Conservation (phyloP, 805 yeast species). For the Lachancea quebecensis region DNA sequence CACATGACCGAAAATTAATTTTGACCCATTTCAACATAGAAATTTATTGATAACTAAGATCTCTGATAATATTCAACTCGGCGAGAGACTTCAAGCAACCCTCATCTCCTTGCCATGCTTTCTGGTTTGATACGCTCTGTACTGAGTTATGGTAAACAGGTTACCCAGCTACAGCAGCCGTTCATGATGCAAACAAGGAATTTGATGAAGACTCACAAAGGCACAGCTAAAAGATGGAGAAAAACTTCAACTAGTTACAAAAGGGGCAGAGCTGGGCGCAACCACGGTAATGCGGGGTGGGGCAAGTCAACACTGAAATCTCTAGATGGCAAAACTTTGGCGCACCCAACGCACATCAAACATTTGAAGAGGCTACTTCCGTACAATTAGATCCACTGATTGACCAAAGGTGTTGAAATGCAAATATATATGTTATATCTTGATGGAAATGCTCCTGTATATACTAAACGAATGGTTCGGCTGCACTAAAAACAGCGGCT, state of each 20-base stretch:
- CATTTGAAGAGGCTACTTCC: constrained; percentile 54
- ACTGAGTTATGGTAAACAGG: not conserved
- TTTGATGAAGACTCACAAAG: constrained; percentile 70
- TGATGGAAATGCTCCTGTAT: constrained; percentile 1
- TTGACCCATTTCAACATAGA: not conserved
- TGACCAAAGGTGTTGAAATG: not conserved
- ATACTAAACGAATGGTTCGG: not conserved
- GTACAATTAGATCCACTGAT: constrained; percentile 20
- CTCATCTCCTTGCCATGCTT: not conserved
- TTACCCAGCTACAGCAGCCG: constrained; percentile 1
- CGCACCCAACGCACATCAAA: constrained; percentile 49
- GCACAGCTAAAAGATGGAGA: constrained; percentile 82
- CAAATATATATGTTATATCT: constrained; percentile 1
- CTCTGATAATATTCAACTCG: no score
- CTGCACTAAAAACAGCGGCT: not conserved
- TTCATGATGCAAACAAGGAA: constrained; percentile 26
- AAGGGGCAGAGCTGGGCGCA: constrained; percentile 75
- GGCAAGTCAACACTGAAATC: constrained; percentile 51
- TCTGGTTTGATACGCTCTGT: constrained; percentile 1
- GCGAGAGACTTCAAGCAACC: no score
- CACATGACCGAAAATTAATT: not conserved
- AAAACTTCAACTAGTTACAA: constrained; percentile 62
- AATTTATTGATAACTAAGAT: no score
- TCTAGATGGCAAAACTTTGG: constrained; percentile 53
- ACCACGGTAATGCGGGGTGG: constrained; percentile 92